Evolutionary conservation across 495 filamentous ascomycete species (phyloP).

Genomic region (Xylaria bambusicola): DNA sequence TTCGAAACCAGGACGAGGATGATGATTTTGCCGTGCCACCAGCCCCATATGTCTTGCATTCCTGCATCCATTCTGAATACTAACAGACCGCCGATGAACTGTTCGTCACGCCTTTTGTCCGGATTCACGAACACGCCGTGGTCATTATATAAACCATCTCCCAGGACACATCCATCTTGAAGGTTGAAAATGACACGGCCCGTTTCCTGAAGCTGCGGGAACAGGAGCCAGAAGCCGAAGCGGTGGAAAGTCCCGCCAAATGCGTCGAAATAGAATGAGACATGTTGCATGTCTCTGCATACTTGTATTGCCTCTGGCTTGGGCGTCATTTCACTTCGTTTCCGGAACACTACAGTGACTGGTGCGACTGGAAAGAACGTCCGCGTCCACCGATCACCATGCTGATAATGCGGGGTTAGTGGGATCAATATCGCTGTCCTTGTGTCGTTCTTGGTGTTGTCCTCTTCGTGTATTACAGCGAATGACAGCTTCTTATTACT

Average conservation of each 20-base stretch:
- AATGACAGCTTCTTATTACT: slow-evolving; percentile 9
- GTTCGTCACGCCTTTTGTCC: background rate
- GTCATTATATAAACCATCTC: slow-evolving; percentile 15
- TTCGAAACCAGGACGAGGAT: background rate
- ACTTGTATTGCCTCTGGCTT: slow-evolving; percentile 11
- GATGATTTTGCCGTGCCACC: background rate
- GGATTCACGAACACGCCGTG: slow-evolving; percentile 21
- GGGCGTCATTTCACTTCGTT: background rate
- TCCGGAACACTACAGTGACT: slow-evolving; percentile 2
- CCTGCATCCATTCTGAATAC: background rate
- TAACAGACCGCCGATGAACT: slow-evolving; percentile 8
- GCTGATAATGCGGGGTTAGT: slow-evolving; percentile 5
- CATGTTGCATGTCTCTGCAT: slow-evolving; percentile 17
- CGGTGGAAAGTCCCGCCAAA: slow-evolving; percentile 17
- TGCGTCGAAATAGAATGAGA: slow-evolving; percentile 17
- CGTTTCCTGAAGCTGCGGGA: slow-evolving; percentile 1
- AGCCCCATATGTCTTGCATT: background rate
- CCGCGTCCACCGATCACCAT: slow-evolving; percentile 15
- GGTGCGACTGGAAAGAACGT: slow-evolving; percentile 19
- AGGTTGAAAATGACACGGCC: background rate
- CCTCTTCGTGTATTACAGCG: slow-evolving; percentile 12
- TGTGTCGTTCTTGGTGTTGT: background rate
- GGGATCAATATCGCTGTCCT: slow-evolving; percentile 16
- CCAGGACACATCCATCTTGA: background rate
- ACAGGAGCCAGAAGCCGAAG: slow-evolving; percentile 21